Conservation (phyloP, 176 grass and related monocot genomes). For the Hsuehochloa calcarea region DNA sequence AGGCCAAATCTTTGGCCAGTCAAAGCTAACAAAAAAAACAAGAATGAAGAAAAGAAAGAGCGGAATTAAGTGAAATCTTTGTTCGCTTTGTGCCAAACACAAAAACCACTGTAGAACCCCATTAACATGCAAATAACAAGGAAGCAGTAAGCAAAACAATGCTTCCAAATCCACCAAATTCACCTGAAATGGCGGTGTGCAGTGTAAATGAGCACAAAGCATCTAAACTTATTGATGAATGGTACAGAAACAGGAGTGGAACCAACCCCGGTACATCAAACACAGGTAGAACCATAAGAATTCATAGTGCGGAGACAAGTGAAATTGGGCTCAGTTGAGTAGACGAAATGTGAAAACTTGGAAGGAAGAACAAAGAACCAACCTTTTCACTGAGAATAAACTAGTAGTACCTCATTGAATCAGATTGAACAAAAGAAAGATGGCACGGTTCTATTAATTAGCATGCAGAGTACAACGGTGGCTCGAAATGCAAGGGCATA, state of each 20-base stretch:
- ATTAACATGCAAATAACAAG: neutral
- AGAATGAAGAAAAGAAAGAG: neutral
- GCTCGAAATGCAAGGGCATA: constrained; percentile 18
- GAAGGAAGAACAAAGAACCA: neutral
- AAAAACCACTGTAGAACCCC: neutral
- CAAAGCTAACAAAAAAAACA: neutral
- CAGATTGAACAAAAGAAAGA: neutral
- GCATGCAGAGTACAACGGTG: neutral
- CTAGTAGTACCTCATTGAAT: neutral
- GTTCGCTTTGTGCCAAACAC: neutral
- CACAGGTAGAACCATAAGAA: neutral
- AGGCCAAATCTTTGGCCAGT: constrained; percentile 12
- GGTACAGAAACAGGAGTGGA: neutral
- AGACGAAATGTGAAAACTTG: neutral
- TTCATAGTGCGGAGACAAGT: neutral
- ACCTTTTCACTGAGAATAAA: neutral
- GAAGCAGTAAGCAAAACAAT: neutral
- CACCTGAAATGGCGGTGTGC: neutral
- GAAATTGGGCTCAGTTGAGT: neutral
- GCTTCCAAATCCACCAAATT: neutral
- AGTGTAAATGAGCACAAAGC: neutral
- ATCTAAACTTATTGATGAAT: neutral
- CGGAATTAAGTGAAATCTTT: neutral
- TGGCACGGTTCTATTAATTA: constrained; percentile 4
- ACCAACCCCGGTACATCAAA: neutral